These are phyloP conservation scores for Sechiopsis laciniata DNA, from an alignment of 306 rosid genomes.

Conservation along the genomic window DNA sequence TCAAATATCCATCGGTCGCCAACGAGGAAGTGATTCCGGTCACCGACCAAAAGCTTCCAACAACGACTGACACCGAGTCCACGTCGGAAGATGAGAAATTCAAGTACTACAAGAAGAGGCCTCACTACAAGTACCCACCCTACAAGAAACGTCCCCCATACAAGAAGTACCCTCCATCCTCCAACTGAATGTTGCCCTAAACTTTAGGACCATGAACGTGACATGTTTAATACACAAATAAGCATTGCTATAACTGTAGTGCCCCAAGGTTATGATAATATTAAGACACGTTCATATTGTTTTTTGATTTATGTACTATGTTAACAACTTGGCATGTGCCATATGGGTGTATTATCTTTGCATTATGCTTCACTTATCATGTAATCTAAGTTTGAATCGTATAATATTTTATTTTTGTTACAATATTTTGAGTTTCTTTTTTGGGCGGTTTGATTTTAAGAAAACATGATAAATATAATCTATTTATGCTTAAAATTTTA, in stretches of 20 bases:
- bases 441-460: too few species aligned
- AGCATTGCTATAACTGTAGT: background rate
- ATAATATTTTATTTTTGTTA: too few species aligned
- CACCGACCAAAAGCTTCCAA: background rate
- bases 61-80: background rate
- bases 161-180: background rate
- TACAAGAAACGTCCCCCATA: constrained; percentile 9
- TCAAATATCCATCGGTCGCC: background rate
- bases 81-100: background rate
- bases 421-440: too few species aligned
- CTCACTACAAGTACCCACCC: constrained; percentile 5
- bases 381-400: too few species aligned
- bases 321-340: too few species aligned
- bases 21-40: background rate
- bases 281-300: too few species aligned
- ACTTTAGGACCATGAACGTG: background rate
- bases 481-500: too few species aligned
- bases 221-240: too few species aligned
- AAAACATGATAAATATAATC: too few species aligned
- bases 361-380: too few species aligned
- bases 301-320: too few species aligned
- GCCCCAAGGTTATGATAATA: background rate
- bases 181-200: background rate
- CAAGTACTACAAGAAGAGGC: background rate
- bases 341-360: too few species aligned